phyloP scores from a whole-genome alignment of 331 rosid species.

The Malus hybrid region DNA sequence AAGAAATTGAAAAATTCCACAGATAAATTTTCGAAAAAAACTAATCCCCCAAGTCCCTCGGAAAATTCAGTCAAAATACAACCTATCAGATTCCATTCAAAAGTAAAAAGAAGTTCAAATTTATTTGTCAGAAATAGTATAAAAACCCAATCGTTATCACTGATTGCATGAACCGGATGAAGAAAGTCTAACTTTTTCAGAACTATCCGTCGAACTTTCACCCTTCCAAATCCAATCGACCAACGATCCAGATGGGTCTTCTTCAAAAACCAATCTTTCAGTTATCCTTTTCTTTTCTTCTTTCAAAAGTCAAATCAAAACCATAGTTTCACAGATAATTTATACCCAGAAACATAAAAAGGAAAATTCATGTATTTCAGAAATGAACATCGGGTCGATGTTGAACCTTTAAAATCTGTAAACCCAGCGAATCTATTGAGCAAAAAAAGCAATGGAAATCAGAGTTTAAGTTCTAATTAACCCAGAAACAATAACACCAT shows the following conservation, averaged over 20 bases:
- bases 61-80: constrained; percentile 28
- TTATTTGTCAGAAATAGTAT: constrained; percentile 1
- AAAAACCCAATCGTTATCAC: background rate
- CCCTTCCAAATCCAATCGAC: constrained; percentile 36
- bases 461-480: background rate
- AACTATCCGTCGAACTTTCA: background rate
- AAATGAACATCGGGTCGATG: constrained; percentile 8
- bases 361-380: constrained; percentile 18
- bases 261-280: constrained; percentile 2
- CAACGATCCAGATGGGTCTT: constrained; percentile 15
- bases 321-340: too few relatives aligned
- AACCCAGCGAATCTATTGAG: constrained; percentile 14
- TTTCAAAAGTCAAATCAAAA: background rate
- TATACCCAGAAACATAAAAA: background rate
- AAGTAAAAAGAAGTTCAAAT: background rate
- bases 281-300: background rate
- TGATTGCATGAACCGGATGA: constrained; percentile 7
- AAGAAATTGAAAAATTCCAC: constrained; percentile 21
- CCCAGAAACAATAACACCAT: background rate
- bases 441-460: background rate
- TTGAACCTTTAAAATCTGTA: background rate
- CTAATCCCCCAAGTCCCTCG: constrained; percentile 26
- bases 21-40: constrained; percentile 7
- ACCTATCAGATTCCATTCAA: constrained; percentile 38
- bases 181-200: background rate